Evolutionary conservation across 306 rosid species (phyloP).

Genomic region (Cucurbita ficifolia): DNA sequence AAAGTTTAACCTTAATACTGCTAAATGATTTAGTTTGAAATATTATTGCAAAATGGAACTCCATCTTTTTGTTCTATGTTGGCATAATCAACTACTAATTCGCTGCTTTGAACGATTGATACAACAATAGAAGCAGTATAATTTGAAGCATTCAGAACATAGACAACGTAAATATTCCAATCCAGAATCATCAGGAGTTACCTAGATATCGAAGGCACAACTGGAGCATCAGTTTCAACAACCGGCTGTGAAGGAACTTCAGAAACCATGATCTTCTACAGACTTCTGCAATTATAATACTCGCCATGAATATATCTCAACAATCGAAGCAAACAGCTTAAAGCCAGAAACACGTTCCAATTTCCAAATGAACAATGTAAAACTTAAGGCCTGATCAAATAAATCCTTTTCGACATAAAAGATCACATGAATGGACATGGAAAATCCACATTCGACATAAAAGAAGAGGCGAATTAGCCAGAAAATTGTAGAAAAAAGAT

Average conservation of each 20-base stretch:
- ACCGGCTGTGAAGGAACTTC: conserved; percentile 29
- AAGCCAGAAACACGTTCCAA: background rate
- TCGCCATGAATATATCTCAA: background rate
- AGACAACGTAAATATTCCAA: background rate
- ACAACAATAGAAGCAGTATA: background rate
- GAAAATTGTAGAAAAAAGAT: background rate
- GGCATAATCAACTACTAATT: background rate
- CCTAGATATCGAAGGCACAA: conserved; percentile 2
- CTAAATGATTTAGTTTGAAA: background rate
- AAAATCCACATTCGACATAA: background rate
- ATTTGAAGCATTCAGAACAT: background rate
- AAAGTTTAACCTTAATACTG: background rate
- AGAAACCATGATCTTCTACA: conserved; percentile 35
- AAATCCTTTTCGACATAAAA: background rate
- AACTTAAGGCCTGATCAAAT: background rate
- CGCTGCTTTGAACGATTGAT: background rate
- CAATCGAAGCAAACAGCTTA: background rate
- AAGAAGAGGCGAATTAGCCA: background rate
- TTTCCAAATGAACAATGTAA: background rate
- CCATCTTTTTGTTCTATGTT: background rate
- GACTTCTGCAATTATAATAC: background rate
- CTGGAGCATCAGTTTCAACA: conserved; percentile 15
- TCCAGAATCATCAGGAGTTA: background rate
- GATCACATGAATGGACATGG: background rate
- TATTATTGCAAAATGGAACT: background rate